A percentile compares a stretch with the other conserved stretches of the same genome.
phyloP scores from a whole-genome alignment of 345 rosid species.

The Euphorbia pulcherrima region DNA sequence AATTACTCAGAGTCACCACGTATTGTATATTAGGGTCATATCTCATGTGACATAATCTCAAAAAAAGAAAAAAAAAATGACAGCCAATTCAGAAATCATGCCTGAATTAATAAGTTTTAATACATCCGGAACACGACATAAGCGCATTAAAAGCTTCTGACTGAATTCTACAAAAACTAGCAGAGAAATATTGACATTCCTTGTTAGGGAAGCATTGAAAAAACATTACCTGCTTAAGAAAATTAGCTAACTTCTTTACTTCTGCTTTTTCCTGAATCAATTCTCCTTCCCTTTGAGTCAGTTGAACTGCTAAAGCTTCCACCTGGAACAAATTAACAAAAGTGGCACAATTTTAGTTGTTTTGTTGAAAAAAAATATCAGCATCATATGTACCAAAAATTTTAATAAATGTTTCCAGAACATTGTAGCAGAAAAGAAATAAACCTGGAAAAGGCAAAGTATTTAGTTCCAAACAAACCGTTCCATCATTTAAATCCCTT shows the following conservation, averaged over 20 bases:
- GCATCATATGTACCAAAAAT: slow-evolving; percentile 10
- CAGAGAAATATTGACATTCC: not conserved
- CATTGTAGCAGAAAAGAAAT: not conserved
- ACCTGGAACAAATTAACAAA: slow-evolving; percentile 54
- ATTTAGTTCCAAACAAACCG: not conserved
- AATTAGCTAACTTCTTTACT: slow-evolving; percentile 89
- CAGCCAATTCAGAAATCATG: not conserved
- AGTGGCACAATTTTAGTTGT: slow-evolving; percentile 8
- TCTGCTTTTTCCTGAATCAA: slow-evolving; percentile 84
- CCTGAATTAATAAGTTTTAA: not conserved
- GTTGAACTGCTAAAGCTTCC: slow-evolving; percentile 91
- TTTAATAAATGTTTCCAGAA: not conserved
- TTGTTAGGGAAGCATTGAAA: not conserved
- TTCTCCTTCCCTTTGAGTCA: slow-evolving; percentile 96
- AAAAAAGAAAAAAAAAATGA: not conserved
- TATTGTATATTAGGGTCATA: not conserved
- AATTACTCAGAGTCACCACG: not conserved
- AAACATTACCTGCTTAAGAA: slow-evolving; percentile 72
- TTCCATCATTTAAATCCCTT: not conserved
- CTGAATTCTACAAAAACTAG: not conserved
- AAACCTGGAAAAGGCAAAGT: not conserved
- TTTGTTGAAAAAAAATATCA: not conserved
- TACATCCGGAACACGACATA: not conserved
- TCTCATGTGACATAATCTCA: not conserved
- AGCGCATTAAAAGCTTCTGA: not conserved